Conservation (phyloP, 169 alveolate genomes). For the Perkinsus marinus region DNA sequence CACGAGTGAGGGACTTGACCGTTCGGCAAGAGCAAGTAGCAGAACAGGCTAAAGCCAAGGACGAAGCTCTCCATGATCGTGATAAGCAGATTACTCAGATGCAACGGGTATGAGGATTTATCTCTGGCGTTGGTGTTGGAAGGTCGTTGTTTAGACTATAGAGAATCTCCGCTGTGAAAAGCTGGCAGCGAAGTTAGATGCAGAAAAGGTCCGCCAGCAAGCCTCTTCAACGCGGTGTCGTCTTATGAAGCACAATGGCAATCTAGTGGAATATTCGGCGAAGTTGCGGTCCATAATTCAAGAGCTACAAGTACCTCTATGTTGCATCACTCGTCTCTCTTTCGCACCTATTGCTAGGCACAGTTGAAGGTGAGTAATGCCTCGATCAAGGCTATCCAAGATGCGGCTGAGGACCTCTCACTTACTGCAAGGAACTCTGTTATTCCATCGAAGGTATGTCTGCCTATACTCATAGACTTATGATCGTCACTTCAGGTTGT, state of each 20-base stretch:
- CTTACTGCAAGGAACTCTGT: neutral
- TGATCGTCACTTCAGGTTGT: neutral
- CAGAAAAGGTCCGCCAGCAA: neutral
- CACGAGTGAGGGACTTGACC: neutral
- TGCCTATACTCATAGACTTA: neutral
- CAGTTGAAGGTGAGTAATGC: neutral
- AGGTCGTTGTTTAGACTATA: neutral
- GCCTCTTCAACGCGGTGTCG: neutral
- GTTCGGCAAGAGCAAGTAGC: neutral
- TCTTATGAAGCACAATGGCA: neutral
- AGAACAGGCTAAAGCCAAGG: neutral
- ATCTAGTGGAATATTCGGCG: neutral
- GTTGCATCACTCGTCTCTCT: neutral
- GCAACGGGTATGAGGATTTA: neutral
- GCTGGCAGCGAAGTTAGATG: neutral
- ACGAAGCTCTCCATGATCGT: neutral
- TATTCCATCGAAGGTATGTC: neutral
- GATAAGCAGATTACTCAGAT: neutral
- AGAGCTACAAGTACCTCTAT: neutral
- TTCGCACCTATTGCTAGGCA: neutral
- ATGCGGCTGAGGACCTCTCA: neutral
- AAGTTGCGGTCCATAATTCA: neutral
- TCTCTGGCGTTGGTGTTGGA: neutral
- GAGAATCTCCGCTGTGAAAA: neutral
- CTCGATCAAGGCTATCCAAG: neutral